phyloP scores from a whole-genome alignment of 768 basidiomycete species.

The Mycena haematopus region DNA sequence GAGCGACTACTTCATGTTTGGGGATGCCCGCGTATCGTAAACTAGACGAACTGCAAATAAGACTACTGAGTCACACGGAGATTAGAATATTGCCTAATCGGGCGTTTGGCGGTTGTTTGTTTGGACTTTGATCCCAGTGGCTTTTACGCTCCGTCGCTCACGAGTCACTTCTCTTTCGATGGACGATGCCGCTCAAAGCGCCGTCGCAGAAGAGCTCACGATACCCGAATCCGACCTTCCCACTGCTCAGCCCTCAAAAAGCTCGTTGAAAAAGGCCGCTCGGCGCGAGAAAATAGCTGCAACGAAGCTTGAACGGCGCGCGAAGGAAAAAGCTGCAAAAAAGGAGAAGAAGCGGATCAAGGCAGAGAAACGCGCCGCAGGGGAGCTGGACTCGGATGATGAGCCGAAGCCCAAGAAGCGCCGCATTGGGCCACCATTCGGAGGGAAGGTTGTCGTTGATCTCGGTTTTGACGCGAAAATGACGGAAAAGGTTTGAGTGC shows the following conservation, averaged over 20 bases:
- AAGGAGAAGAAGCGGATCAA: slow-evolving; percentile 73
- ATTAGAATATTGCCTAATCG: background rate
- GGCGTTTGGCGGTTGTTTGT: background rate
- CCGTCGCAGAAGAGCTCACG: slow-evolving; percentile 5
- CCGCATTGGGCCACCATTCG: slow-evolving; percentile 34
- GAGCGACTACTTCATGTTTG: no score
- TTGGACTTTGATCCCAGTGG: background rate
- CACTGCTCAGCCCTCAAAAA: slow-evolving; percentile 66
- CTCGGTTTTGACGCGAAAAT: slow-evolving; percentile 93
- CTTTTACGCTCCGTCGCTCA: no score
- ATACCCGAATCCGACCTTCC: slow-evolving; percentile 24
- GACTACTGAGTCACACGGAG: no score
- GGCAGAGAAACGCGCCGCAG: slow-evolving; percentile 66
- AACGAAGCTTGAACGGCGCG: slow-evolving; percentile 74
- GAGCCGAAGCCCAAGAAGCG: slow-evolving; percentile 44
- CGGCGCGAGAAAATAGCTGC: slow-evolving; percentile 71
- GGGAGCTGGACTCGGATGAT: slow-evolving; percentile 62
- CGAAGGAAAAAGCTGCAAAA: slow-evolving; percentile 76
- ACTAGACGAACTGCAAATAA: no score
- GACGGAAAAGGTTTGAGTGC: slow-evolving; percentile 80
- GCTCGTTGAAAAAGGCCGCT: slow-evolving; percentile 77
- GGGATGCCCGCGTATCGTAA: no score
- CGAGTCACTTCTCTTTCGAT: background rate
- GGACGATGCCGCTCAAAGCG: slow-evolving; percentile 1
- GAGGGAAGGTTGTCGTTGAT: slow-evolving; percentile 81